Base-by-base conservation (phyloP, 129 eudicot species). In the Escallonia herrerae region DNA sequence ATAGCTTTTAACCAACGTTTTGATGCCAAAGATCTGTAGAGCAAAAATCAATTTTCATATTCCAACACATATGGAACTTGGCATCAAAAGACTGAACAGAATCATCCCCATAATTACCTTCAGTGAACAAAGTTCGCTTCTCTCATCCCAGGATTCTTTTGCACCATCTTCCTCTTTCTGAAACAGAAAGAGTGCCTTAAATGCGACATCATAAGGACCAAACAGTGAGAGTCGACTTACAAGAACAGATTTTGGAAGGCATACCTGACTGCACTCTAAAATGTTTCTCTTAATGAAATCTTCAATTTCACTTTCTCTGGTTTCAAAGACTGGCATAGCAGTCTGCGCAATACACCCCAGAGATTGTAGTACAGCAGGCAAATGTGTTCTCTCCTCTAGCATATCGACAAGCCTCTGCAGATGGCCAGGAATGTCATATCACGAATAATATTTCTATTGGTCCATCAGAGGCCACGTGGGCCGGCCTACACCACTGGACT, bases 321-420 rank as follows among this genome's bases (percentile, higher is more conserved):
- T 93, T 77, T 93, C 99, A 83, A 80, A 93, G 50, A 93, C 95
- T 44, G 99, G 83, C 96, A 86, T 88, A 33, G 99, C 99, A 45
- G 82, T 83, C 71, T 86, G 87, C 62, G 96, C 96, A 69, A 93
- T 88, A 73, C 99, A 89, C 60, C 99, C 99, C 55, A 93, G 78
- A 71, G 96, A 93, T 67, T 93, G 96, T 55, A 93, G 86, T 56
- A 93, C 91, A 67, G 96, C 84, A 43, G 99, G 96, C 77, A 93
- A 76, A 78, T 89, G 83, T 58, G 84, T 74, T 81, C 75, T 83
- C 57, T 93, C 87, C 41, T 83, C 84, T 58, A 93, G 86, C 90
- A 80, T 82, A 69, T 86, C 96, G 76, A 93, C 95, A 43, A 93
- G 87, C 79, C 89, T 78, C 99, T 93, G 83, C 80, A 75, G 42